Evolutionary conservation across 352 stramenopile genomes (phyloP), one percentile per base, ranked within the genome.

Genomic region (Globisporangium spinosum): DNA sequence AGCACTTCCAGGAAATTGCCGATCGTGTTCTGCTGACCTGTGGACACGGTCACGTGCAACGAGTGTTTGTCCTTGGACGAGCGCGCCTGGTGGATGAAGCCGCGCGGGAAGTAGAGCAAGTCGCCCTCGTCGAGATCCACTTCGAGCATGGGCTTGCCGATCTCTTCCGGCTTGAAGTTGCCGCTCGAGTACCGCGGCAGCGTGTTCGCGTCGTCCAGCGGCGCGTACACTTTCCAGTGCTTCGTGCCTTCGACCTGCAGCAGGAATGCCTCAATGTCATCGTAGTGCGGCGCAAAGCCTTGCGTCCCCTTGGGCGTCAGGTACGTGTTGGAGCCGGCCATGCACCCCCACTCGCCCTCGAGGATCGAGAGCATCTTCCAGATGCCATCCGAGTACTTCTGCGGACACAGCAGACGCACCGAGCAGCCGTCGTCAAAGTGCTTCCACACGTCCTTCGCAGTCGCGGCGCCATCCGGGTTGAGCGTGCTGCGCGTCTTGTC

Each of bases 251-350:
- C 92, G 2, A 79, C 70, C 71, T 99, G 96, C 29, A 98, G 68
- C 68, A 98, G 80, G 72, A 98, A 98, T 0, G 94, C 95, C 72
- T 98, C 95, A 69, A 98, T 98, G 69, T 99, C 95, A 65, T 99
- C 97, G 64, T 98, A 99, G 77, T 99, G 97, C 4, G 97, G 95
- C n/a, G 95, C 95, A 81, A 99, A 98, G 13, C 97, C 97, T 79
- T 98, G 95, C 13, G 92, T 97, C 54, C 82, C 81, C 43, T 89
- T 77, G 13, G 95, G 94, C 9, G 97, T 98, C 38, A 98, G 76
- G 75, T 99, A 98, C 15, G 90, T 89, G 76, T 98, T 98, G 27
- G 90, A 84, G 64, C 96, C 96, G 12, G 97, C 92, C 89, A 98
- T 98, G 64, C 91, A 98, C 59, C 90, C 90, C 70, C 94, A 98